These are phyloP conservation scores for Sporobolus alterniflorus DNA, from an alignment of 202 grass and related monocot species.

Conservation along the genomic window DNA sequence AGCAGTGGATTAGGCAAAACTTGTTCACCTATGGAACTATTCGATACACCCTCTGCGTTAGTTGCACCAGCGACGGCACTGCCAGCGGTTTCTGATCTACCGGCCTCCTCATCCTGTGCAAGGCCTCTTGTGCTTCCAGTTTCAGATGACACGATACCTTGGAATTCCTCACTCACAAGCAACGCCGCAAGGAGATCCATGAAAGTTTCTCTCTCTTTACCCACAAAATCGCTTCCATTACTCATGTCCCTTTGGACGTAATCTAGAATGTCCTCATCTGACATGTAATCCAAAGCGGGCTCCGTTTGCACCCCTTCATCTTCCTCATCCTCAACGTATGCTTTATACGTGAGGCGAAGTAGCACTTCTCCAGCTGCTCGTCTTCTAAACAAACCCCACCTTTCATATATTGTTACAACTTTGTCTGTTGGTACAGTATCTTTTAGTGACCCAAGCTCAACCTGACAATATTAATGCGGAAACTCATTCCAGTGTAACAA, in stretches of 20 bases:
- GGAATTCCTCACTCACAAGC: slow-evolving; percentile 98
- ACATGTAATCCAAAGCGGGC: slow-evolving; percentile 40
- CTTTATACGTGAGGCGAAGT: slow-evolving; percentile 91
- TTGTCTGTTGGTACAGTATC: slow-evolving; percentile 95
- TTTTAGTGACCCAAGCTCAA: slow-evolving; percentile 91
- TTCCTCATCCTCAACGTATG: slow-evolving; percentile 96
- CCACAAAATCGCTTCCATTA: slow-evolving; percentile 23
- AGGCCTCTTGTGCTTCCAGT: slow-evolving; percentile 48
- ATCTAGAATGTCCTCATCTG: slow-evolving; percentile 66
- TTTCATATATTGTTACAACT: slow-evolving; percentile 72
- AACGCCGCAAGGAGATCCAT: slow-evolving; percentile 91
- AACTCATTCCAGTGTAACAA: not conserved
- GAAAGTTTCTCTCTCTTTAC: slow-evolving; percentile 84
- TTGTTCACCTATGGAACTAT: slow-evolving; percentile 53
- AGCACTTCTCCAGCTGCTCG: slow-evolving; percentile 73
- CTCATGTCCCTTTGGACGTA: slow-evolving; percentile 29
- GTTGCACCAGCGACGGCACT: not conserved
- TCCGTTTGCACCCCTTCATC: slow-evolving; percentile 56
- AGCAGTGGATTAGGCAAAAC: not conserved
- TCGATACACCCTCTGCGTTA: slow-evolving; percentile 38
- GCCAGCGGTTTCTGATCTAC: not conserved
- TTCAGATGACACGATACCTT: slow-evolving; percentile 87
- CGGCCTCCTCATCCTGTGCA: slow-evolving; percentile 25
- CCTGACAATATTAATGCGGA: slow-evolving; percentile 39
- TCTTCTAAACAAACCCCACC: slow-evolving; percentile 72